These are phyloP conservation scores for Cerrena zonata DNA, from an alignment of 1,284 basidiomycete species.

Conservation along the genomic window DNA sequence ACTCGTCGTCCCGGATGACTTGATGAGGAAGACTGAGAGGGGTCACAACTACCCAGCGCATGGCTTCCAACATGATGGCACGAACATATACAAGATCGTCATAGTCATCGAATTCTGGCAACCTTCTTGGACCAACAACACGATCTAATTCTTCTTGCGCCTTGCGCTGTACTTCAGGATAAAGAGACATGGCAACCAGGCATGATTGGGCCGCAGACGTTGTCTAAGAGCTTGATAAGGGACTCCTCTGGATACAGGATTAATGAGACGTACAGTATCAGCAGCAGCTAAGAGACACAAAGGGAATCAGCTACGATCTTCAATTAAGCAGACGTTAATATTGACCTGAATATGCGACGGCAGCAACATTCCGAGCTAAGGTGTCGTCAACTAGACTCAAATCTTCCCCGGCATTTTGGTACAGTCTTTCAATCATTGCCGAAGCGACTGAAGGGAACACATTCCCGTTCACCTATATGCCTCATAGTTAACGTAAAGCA, in stretches of 20 bases:
- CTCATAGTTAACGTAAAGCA: background rate
- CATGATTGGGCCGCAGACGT: no score
- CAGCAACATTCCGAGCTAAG: conserved; percentile 3
- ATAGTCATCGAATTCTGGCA: conserved; percentile 8
- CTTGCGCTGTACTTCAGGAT: conserved; percentile 26
- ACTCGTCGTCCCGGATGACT: conserved; percentile 14
- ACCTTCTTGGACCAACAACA: conserved; percentile 12
- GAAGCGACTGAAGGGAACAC: background rate
- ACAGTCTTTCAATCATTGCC: background rate
- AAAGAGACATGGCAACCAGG: conserved; percentile 27
- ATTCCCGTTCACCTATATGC: background rate
- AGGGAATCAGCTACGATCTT: conserved; percentile 6
- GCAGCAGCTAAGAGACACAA: conserved; percentile 13
- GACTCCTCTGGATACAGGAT: conserved; percentile 4
- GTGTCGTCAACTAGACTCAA: background rate
- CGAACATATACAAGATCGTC: conserved; percentile 1
- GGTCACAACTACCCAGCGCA: background rate
- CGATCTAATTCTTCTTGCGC: conserved; percentile 27
- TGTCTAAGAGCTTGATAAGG: conserved; percentile 12
- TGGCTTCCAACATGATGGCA: conserved; percentile 5
- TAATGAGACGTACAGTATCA: conserved; percentile 13
- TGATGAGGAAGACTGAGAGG: background rate
- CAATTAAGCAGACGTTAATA: no score
- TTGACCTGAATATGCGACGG: conserved; percentile 1
- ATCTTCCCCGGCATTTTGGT: conserved; percentile 1